Conservation (phyloP, 495 filamentous ascomycete species). For the Aspergillus nanangensis region DNA sequence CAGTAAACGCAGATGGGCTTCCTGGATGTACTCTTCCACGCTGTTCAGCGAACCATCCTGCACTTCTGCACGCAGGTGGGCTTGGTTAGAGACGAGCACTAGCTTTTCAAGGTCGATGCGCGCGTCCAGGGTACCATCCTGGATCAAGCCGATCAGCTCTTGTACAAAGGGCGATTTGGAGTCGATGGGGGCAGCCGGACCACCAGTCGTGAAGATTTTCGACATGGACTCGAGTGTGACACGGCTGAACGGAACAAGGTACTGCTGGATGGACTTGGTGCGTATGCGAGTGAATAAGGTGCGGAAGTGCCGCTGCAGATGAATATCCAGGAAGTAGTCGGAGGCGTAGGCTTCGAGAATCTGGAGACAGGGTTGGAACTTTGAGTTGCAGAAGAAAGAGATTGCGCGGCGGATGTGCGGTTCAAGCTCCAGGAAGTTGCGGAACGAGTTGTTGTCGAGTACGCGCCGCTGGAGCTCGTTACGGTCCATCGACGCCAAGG, state of each 20-base stretch:
- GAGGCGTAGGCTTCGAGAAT: slow-evolving; percentile 75
- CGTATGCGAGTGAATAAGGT: slow-evolving; percentile 68
- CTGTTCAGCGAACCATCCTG: slow-evolving; percentile 62
- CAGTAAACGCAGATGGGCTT: slow-evolving; percentile 68
- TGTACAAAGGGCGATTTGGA: slow-evolving; percentile 59
- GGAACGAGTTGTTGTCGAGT: slow-evolving; percentile 74
- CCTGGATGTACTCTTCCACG: slow-evolving; percentile 65
- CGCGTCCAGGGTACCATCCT: slow-evolving; percentile 63
- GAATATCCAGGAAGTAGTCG: slow-evolving; percentile 87
- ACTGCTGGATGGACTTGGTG: slow-evolving; percentile 88
- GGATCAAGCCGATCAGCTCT: slow-evolving; percentile 75
- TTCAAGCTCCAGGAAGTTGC: slow-evolving; percentile 85
- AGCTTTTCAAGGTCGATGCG: slow-evolving; percentile 80
- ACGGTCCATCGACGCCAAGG: slow-evolving; percentile 85
- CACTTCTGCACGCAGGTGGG: slow-evolving; percentile 59
- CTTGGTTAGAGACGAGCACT: slow-evolving; percentile 66
- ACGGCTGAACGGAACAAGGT: slow-evolving; percentile 74
- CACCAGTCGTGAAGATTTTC: slow-evolving; percentile 52
- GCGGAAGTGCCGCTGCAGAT: slow-evolving; percentile 73
- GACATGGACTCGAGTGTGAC: slow-evolving; percentile 68
- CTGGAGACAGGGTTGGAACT: slow-evolving; percentile 78
- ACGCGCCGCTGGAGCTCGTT: slow-evolving; percentile 67
- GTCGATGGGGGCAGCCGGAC: too few species aligned
- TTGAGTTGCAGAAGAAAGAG: slow-evolving; percentile 76
- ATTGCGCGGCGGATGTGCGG: slow-evolving; percentile 92